phyloP scores from a whole-genome alignment of 805 yeast genomes.

The Hanseniaspora jakobsenii region DNA sequence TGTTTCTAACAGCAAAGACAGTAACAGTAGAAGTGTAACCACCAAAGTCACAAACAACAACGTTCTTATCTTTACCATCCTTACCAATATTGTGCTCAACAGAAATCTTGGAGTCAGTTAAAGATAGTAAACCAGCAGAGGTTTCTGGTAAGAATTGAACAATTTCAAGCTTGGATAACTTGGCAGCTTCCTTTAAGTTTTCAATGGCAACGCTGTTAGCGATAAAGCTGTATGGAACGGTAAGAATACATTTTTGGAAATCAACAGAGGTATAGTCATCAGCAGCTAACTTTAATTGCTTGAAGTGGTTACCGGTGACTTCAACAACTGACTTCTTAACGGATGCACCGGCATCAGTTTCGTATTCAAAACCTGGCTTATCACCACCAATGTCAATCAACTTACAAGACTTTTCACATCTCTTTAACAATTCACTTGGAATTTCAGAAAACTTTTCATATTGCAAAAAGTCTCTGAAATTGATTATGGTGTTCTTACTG shows the following conservation, averaged over 20 bases:
- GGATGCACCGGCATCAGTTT: conserved; percentile 21
- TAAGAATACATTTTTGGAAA: conserved; percentile 71
- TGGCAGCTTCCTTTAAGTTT: conserved; percentile 49
- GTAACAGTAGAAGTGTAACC: conserved; percentile 94
- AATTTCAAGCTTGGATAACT: conserved; percentile 63
- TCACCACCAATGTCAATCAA: conserved; percentile 37
- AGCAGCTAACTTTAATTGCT: conserved; percentile 74
- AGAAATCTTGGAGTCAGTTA: conserved; percentile 42
- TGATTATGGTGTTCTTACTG: conserved; percentile 71
- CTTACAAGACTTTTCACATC: conserved; percentile 45
- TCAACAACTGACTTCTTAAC: conserved; percentile 54
- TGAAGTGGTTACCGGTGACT: conserved; percentile 71
- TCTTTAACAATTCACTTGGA: conserved; percentile 56
- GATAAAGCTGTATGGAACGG: conserved; percentile 77
- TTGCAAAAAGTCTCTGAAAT: conserved; percentile 90
- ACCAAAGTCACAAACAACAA: conserved; percentile 90
- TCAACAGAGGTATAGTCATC: conserved; percentile 77
- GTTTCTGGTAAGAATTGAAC: conserved; percentile 88
- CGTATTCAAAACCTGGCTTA: conserved; percentile 48
- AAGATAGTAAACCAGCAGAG: conserved; percentile 79
- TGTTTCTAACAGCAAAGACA: conserved; percentile 77
- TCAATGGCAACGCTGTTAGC: conserved; percentile 51
- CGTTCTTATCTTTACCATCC: conserved; percentile 23
- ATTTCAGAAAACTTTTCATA: conserved; percentile 29
- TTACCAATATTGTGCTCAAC: conserved; percentile 14